Evolutionary conservation across 2,329 filamentous ascomycete genomes (phyloP), one percentile per base, ranked within the genome.

Genomic region (Teratosphaeria gauchensis): DNA sequence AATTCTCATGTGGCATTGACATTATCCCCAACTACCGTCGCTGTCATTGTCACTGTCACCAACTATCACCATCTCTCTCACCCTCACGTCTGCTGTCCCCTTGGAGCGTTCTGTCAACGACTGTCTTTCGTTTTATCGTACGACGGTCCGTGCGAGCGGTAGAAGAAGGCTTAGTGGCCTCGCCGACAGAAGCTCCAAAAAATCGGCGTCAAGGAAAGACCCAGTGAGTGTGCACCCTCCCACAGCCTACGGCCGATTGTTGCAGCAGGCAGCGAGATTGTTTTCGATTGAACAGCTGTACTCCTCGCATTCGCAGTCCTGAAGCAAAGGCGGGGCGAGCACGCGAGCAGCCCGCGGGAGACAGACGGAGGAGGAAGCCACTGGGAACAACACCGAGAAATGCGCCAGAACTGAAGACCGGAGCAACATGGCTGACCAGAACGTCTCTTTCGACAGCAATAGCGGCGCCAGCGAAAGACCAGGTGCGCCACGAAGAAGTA

Each of bases 401-500:
- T 21, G 48, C 48, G 31, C 51, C 31, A 33, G 46, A 48, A 33
- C 21, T 48, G 46, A 56, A 3, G 4, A 19, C 42, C 19, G 4
- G n/a, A 48, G 42, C 42, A 48, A 19, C n/a, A 48, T 48, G 42
- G 42, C 42, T 48, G 42, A 48, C 42, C 42, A 48, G 42, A 48
- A 48, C 42, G 42, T 48, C 16, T 48, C 42, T 48, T 48, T 48
- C 42, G 42, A 48, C 42, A 48, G 42, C 42, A 48, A 21, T 19
- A 48, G 42, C 16, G 42, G 16, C 42, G 42, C 6, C 42, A 48
- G 42, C 19, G 42, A 48, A 3, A 48, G 42, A 21, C 42, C 42
- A 48, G 58, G 55, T 48, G 57, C 56, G 56, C 54, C 54, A 46
- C 56, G 58, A 42, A 54, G 54, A 51, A 54, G 53, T 56, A 59